Conservation (phyloP, 805 yeast species). For the Yamadazyma paraphyllophila region DNA sequence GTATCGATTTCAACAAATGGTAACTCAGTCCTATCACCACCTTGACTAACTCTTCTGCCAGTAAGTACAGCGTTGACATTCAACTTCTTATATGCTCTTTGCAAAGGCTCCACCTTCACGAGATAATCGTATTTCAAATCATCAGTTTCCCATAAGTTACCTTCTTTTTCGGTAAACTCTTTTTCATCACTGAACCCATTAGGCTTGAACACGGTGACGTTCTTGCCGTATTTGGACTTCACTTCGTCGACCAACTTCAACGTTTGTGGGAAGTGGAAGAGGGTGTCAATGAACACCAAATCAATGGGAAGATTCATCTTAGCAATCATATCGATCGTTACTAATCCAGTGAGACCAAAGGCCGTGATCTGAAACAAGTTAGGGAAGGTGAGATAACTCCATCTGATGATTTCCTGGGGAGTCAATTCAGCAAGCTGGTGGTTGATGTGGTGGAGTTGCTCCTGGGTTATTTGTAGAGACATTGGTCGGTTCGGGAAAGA, state of each 20-base stretch:
- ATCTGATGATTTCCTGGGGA: conserved; percentile 72
- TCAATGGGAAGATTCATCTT: conserved; percentile 48
- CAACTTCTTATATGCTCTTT: conserved; percentile 74
- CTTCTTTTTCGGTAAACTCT: conserved; percentile 68
- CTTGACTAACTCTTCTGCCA: conserved; percentile 88
- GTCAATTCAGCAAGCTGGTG: conserved; percentile 18
- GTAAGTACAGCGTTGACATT: conserved; percentile 84
- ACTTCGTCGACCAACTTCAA: conserved; percentile 65
- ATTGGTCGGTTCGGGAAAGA: conserved; percentile 2
- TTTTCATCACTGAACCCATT: conserved; percentile 48
- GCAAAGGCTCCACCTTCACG: conserved; percentile 91
- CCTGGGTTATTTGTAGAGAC: conserved; percentile 9
- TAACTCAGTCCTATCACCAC: conserved; percentile 72
- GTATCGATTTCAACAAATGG: conserved; percentile 77
- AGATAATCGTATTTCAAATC: conserved; percentile 79
- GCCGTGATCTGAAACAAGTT: conserved; percentile 88
- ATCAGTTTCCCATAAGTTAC: conserved; percentile 79
- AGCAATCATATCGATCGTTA: conserved; percentile 78
- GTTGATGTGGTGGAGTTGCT: conserved; percentile 15
- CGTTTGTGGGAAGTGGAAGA: conserved; percentile 95
- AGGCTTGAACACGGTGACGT: conserved; percentile 69
- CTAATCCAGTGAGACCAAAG: conserved; percentile 89
- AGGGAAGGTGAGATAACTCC: conserved; percentile 86
- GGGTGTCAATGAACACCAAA: conserved; percentile 82
- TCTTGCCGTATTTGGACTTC: conserved; percentile 51